Evolutionary conservation across 2,329 filamentous ascomycete genomes (phyloP), one percentile per base, ranked within the genome.

Genomic region (Coniochaeta sp.): DNA sequence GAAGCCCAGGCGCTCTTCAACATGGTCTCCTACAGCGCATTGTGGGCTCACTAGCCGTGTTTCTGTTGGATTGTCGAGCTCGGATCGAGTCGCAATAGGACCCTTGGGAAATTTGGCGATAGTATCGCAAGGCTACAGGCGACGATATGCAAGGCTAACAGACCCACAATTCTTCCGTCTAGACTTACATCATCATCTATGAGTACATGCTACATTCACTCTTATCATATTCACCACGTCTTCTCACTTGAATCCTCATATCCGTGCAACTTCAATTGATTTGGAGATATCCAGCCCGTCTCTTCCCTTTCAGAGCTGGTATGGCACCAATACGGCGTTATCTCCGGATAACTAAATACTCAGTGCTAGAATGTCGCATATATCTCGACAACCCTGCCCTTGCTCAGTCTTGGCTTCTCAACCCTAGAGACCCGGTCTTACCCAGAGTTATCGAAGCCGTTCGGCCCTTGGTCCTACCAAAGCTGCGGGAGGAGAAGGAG

Each of bases 341-440:
- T 72, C 81, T 98, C 59, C 86, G 93, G 58, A 96, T 98, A 67
- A 93, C 90, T 59, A 93, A 93, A 71, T 90, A 91, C 73, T 96
- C 93, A 4, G 92, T 97, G 34, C 83, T 99, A n/a, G 95, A 99
- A 81, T 92, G 91, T 65, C 92, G 93, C 65, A 95, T 99, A 66
- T 98, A 98, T 74, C 86, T 97, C 55, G 93, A 98, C 65, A 93
- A 93, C 67, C 95, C 95, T 0, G 85, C 89, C 14, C 85, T 96
- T 62, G 85, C 86, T 26, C 85, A 91, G 65, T 87, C 88, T 69
- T 97, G 96, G 87, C 84, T 99, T 19, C 83, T 96, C 65, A 89
- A 89, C 67, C 82, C 89, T 38, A 85, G 87, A 64, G 81, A 92
- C 66, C 86, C 90, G 3, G 83, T 93, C 17, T 83, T 99, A 16